phyloP scores from a whole-genome alignment of 768 basidiomycete species.

The Sporobolomyces pararoseus region DNA sequence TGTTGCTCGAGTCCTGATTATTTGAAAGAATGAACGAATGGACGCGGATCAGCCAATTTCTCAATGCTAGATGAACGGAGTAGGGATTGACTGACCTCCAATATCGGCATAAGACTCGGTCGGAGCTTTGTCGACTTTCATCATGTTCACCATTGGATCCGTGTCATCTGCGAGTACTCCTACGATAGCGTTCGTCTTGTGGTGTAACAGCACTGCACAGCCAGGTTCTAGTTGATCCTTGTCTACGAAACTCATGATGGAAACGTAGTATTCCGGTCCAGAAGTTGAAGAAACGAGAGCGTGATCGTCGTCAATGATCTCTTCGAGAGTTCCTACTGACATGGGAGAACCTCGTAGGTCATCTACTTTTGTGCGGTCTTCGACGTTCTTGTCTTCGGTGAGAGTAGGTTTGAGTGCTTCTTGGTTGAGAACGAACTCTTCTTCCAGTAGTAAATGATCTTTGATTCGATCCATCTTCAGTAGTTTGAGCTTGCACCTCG shows the following conservation, averaged over 20 bases:
- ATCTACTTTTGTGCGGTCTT: constrained; percentile 91
- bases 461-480: constrained; percentile 98
- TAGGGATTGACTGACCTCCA: constrained; percentile 60
- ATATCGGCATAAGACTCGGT: constrained; percentile 98
- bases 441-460: constrained; percentile 90
- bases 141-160: constrained; percentile 93
- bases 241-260: constrained; percentile 97
- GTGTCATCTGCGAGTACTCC: constrained; percentile 93
- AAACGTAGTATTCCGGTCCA: constrained; percentile 93
- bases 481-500: constrained; percentile 88
- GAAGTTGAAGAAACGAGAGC: constrained; percentile 95
- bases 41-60: too few species aligned
- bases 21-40: too few species aligned
- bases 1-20: constrained; percentile 70
- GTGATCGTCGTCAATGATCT: constrained; percentile 93
- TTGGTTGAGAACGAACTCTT: constrained; percentile 89
- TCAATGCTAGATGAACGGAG: too few species aligned
- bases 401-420: constrained; percentile 82
- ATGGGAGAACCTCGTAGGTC: constrained; percentile 91
- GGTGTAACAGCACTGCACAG: constrained; percentile 88
- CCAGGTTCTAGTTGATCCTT: constrained; percentile 95
- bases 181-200: constrained; percentile 90
- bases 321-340: constrained; percentile 97
- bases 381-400: constrained; percentile 87
- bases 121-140: constrained; percentile 87